Conservation (phyloP, 2,329 filamentous ascomycete genomes). For the Chaetothyriales sp. region DNA sequence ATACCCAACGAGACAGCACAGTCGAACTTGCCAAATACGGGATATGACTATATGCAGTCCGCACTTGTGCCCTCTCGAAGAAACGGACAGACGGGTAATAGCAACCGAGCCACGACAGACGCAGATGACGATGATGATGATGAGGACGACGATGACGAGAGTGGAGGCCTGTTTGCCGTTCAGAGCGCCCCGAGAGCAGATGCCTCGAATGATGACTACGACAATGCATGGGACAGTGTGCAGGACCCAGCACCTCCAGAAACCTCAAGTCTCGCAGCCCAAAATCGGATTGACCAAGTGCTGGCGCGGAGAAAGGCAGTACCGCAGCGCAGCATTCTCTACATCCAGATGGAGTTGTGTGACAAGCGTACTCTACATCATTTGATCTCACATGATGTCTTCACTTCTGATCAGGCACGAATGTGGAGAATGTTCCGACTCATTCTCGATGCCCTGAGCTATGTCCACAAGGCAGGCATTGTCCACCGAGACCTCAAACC, state of each 20-base stretch:
- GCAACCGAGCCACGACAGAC: slow-evolving; percentile 46
- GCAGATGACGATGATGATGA: slow-evolving; percentile 28
- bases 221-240: neutral
- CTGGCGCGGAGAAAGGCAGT: neutral
- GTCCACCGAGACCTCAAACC: slow-evolving; percentile 94
- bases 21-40: slow-evolving; percentile 21
- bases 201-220: slow-evolving; percentile 2
- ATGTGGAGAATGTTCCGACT: slow-evolving; percentile 86
- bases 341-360: slow-evolving; percentile 98
- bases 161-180: slow-evolving; percentile 4
- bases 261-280: neutral
- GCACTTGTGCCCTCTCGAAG: slow-evolving; percentile 24
- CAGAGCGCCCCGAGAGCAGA: neutral
- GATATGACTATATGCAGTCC: slow-evolving; percentile 86
- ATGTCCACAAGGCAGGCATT: slow-evolving; percentile 81
- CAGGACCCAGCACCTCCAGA: neutral
- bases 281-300: neutral
- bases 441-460: slow-evolving; percentile 72
- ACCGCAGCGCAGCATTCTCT: slow-evolving; percentile 42
- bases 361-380: slow-evolving; percentile 85
- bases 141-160: slow-evolving; percentile 16
- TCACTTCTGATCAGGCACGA: slow-evolving; percentile 60
- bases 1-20: neutral
- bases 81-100: slow-evolving; percentile 27
- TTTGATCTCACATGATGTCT: slow-evolving; percentile 54